Conservation (phyloP, 176 grass and related monocot species). For the Elymus sibiricus region DNA sequence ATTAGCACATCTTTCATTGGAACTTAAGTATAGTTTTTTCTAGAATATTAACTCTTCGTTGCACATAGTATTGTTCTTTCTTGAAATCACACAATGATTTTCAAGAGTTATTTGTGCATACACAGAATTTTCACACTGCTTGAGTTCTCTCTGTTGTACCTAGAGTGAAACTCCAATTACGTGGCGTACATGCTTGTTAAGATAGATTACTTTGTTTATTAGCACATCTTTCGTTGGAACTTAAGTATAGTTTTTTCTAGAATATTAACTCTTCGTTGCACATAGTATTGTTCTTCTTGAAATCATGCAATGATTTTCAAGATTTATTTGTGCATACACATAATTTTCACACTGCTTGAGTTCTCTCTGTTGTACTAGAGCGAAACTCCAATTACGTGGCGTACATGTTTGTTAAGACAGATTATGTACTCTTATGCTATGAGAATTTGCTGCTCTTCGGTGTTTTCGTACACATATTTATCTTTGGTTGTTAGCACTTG, state of each 20-base stretch:
- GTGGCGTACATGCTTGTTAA: neutral
- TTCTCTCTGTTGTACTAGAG: neutral
- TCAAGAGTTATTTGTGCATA: slow-evolving; percentile 45
- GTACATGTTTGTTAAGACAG: neutral
- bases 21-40: neutral
- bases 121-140: slow-evolving; percentile 33
- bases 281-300: slow-evolving; percentile 42
- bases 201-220: slow-evolving; percentile 7
- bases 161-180: slow-evolving; percentile 42
- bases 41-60: neutral
- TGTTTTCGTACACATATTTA: neutral
- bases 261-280: slow-evolving; percentile 22
- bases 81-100: slow-evolving; percentile 17
- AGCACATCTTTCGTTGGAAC: neutral
- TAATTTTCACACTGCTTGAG: slow-evolving; percentile 44
- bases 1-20: neutral
- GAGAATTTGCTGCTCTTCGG: neutral
- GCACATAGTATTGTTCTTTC: slow-evolving; percentile 39
- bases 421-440: neutral
- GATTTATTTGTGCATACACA: slow-evolving; percentile 42
- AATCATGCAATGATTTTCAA: slow-evolving; percentile 16
- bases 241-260: neutral
- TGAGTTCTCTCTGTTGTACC: slow-evolving; percentile 40
- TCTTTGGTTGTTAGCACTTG: neutral
- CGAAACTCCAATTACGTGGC: slow-evolving; percentile 16